Conservation (phyloP, 2,329 filamentous ascomycete genomes). For the Botryotinia convoluta region DNA sequence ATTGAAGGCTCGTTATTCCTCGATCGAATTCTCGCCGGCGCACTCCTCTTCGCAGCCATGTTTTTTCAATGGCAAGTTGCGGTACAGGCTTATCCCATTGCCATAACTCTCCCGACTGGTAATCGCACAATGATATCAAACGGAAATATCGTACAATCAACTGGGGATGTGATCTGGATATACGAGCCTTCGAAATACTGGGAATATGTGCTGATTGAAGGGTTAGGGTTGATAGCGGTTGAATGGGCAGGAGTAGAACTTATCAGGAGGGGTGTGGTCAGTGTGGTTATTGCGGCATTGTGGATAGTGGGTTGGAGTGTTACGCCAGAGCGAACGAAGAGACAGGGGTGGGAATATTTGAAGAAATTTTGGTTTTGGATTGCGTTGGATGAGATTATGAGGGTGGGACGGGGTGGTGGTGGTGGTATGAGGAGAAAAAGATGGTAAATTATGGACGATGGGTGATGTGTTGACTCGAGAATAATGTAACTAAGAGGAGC, state of each 20-base stretch:
- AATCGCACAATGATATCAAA: conserved; percentile 5
- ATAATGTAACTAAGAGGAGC: neutral
- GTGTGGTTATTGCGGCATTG: conserved; percentile 21
- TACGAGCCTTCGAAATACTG: conserved; percentile 28
- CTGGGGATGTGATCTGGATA: conserved; percentile 21
- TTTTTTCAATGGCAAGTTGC: conserved; percentile 31
- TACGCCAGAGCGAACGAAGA: conserved; percentile 23
- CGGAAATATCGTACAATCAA: neutral
- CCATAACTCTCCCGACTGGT: conserved; percentile 4
- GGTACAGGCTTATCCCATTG: conserved; percentile 22
- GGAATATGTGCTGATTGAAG: conserved; percentile 22
- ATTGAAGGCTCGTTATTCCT: conserved; percentile 24
- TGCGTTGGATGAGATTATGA: conserved; percentile 27
- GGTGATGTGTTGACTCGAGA: neutral
- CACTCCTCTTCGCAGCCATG: conserved; percentile 26
- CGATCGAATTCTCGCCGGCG: conserved; percentile 26
- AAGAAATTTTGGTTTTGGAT: conserved; percentile 31
- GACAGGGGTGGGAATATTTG: conserved; percentile 24
- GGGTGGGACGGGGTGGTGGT: conserved; percentile 3
- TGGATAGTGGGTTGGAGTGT: conserved; percentile 28
- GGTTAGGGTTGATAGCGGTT: conserved; percentile 19
- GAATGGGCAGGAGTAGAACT: conserved; percentile 24
- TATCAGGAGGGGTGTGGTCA: conserved; percentile 20
- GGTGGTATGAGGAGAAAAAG: neutral
- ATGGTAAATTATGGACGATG: neutral